Evolutionary conservation across 176 grass and related monocot genomes (phyloP), one percentile per base, ranked within the genome.

Genomic region (Rhynchospora tenuis): DNA sequence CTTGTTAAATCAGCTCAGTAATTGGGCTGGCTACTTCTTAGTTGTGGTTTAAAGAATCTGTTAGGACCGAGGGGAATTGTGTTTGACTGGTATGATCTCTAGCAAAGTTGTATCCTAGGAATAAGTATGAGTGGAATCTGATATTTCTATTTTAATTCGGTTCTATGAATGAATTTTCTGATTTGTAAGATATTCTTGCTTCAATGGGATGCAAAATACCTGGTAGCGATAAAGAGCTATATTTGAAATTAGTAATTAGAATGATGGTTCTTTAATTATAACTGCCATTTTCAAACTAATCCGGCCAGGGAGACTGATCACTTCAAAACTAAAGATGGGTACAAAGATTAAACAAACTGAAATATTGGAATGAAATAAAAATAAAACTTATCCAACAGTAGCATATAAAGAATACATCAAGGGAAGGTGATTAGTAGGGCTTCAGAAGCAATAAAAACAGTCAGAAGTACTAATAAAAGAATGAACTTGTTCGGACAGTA

Each of bases 1-100:
- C 90, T 98, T 59, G 84, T 94, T 82, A 91, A 87, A n/a, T 91
- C 82, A 42, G 75, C 74, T 4, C 60, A 93, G 26, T 94, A 86
- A 90, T 55, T 14, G 64, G 15, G 83, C 71, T 74, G 22, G 8
- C 54, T 84, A 9, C 38, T 59, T 57, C 58, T 26, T 54, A 77
- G 68, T 45, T 43, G 13, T 85, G 55, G 12, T 82, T 82, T 82
- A 11, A 47, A 64, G 38, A 33, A 59, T 66, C 45, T 15, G 43
- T 82, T 29, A 81, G 38, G 15, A 60, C 6, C 24, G 19, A 54
- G 26, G 31, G 31, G 42, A 58, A 12, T 81, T 81, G 64, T 56
- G 73, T 77, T 77, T 77, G 23, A 56, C 54, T 17, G 27, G n/a
- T 28, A 55, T 28, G 48, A 76, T 76, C 17, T 17, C 24, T 54